A percentile compares a stretch with the other conserved stretches of the same genome.
These are phyloP conservation scores for Stachybotrys chlorohalonatus DNA, from an alignment of 2,329 filamentous ascomycete genomes.

Conservation along the genomic window DNA sequence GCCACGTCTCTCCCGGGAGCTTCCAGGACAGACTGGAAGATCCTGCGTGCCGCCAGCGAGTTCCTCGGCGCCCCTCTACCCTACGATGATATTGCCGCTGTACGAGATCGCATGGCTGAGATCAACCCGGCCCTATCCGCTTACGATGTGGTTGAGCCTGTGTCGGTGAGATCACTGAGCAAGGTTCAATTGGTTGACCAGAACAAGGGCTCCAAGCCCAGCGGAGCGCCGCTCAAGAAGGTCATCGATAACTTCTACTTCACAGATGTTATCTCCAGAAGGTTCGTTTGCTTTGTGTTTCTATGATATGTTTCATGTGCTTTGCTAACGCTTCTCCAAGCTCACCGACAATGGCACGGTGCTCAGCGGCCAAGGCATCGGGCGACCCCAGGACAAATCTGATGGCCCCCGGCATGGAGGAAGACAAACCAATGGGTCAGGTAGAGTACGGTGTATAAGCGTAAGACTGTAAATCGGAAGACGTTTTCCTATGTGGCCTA, in stretches of 20 bases:
- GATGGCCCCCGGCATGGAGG: conserved; percentile 62
- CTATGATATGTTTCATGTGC: conserved; percentile 8
- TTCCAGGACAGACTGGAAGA: conserved; percentile 96
- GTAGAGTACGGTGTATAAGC: conserved; percentile 47
- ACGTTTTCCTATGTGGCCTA: conserved; percentile 16
- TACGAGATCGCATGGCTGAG: conserved; percentile 90
- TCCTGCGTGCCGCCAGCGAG: conserved; percentile 85
- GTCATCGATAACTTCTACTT: conserved; percentile 96
- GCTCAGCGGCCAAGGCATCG: conserved; percentile 83
- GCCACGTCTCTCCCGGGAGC: conserved; percentile 85
- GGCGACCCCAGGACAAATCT: conserved; percentile 72
- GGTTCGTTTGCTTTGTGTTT: conserved; percentile 44
- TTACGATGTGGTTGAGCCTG: conserved; percentile 86
- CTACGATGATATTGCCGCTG: conserved; percentile 83
- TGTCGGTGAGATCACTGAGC: conserved; percentile 64
- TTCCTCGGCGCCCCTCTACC: conserved; percentile 81
- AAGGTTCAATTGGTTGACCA: conserved; percentile 94
- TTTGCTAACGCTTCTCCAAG: conserved; percentile 35
- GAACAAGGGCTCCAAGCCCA: conserved; percentile 79
- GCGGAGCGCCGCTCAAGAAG: conserved; percentile 67
- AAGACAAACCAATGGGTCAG: conserved; percentile 53
- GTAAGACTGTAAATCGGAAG: conserved; percentile 24
- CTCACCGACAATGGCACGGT: conserved; percentile 97
- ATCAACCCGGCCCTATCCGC: conserved; percentile 83
- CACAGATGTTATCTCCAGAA: conserved; percentile 93